These are phyloP conservation scores for Botrytis aclada DNA, from an alignment of 2,329 filamentous ascomycete species.

Conservation along the genomic window DNA sequence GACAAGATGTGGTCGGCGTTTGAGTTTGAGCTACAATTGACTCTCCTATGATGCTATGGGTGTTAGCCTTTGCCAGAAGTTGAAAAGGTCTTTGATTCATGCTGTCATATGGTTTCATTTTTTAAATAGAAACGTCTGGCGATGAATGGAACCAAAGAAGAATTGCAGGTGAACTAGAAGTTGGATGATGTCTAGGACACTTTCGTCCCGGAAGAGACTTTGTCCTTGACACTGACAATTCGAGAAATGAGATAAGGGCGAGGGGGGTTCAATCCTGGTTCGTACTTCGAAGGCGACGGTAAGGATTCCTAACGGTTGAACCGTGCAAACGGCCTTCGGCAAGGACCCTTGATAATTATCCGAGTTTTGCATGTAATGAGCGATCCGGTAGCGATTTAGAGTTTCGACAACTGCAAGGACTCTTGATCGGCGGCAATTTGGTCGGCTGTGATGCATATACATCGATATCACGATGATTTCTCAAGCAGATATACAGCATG, in stretches of 20 bases:
- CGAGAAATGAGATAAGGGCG: conserved; percentile 1
- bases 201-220: background rate
- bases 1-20: background rate
- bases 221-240: background rate
- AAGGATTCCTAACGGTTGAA: conserved; percentile 18
- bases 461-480: background rate
- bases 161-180: background rate
- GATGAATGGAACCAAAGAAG: background rate
- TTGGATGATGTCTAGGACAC: background rate
- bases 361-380: conserved; percentile 14
- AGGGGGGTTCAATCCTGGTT: background rate
- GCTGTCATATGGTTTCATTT: background rate
- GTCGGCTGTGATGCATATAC: background rate
- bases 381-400: conserved; percentile 17
- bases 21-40: background rate
- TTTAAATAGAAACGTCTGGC: background rate
- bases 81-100: background rate
- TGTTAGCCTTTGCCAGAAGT: background rate
- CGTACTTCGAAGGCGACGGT: background rate
- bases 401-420: conserved; percentile 10
- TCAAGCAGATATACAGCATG: background rate
- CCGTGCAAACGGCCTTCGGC: conserved; percentile 16
- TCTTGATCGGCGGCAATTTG: conserved; percentile 5
- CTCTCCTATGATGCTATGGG: background rate
- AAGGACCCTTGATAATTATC: conserved; percentile 17